Evolutionary conservation across 805 yeast species (phyloP).

Genomic region (Lachancea nothofagi): DNA sequence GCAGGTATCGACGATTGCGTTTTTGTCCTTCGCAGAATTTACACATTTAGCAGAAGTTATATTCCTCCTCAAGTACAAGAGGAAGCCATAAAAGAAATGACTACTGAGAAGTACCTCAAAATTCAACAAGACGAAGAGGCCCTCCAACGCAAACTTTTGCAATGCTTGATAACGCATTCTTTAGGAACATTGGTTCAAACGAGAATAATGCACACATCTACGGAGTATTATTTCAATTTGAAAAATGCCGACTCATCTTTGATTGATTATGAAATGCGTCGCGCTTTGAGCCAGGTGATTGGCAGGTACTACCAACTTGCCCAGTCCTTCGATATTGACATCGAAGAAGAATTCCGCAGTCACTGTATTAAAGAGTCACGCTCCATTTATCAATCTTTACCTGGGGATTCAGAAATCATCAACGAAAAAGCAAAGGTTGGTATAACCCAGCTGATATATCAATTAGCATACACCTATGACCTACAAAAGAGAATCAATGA

Average conservation of each 20-base stretch:
- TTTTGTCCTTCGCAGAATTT: conserved; percentile 57
- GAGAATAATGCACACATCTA: conserved; percentile 20
- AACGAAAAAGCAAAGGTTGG: conserved; percentile 30
- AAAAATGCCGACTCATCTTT: conserved; percentile 18
- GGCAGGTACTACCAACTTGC: conserved; percentile 47
- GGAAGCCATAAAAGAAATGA: conserved; percentile 25
- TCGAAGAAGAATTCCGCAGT: conserved; percentile 37
- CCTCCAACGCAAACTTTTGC: conserved; percentile 60
- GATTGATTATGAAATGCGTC: background rate
- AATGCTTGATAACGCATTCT: conserved; percentile 53
- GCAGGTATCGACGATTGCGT: conserved; percentile 32
- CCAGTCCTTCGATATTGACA: conserved; percentile 60
- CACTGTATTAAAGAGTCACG: conserved; percentile 35
- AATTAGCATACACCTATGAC: conserved; percentile 35
- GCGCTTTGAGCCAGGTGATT: conserved; percentile 32
- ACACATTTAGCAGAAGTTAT: conserved; percentile 56
- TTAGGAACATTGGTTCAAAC: conserved; percentile 38
- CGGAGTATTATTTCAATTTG: conserved; percentile 22
- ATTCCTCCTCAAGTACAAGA: conserved; percentile 42
- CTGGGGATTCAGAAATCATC: conserved; percentile 26
- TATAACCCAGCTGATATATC: conserved; percentile 34
- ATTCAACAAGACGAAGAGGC: conserved; percentile 51
- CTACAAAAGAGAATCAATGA: conserved; percentile 28
- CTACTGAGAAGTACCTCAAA: conserved; percentile 37
- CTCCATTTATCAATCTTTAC: conserved; percentile 37